These are phyloP conservation scores for Schizopora paradoxa DNA, from an alignment of 1,284 basidiomycete genomes.

Conservation along the genomic window DNA sequence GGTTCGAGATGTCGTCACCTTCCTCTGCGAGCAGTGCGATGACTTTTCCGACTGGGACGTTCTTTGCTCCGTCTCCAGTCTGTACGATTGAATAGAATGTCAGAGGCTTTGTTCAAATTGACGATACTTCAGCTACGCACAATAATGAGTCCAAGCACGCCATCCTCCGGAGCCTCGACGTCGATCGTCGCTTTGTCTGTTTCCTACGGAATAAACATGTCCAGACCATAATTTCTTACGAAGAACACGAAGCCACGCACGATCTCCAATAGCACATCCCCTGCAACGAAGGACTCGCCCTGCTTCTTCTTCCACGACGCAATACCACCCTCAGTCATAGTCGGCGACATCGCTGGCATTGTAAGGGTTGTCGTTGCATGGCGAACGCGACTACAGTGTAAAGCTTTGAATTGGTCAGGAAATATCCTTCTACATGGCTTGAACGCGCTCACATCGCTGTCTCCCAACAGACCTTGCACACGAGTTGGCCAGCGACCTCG, in stretches of 20 bases:
- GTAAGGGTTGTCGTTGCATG: constrained; percentile 64
- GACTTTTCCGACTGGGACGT: constrained; percentile 79
- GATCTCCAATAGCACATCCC: constrained; percentile 92
- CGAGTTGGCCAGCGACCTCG: neutral
- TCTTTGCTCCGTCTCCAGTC: constrained; percentile 80
- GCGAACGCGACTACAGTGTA: constrained; percentile 52
- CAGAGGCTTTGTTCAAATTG: constrained; percentile 4
- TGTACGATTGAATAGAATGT: constrained; percentile 28
- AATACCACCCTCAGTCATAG: constrained; percentile 97
- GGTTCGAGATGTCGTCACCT: constrained; percentile 88
- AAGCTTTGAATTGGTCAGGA: constrained; percentile 40
- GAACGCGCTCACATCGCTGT: constrained; percentile 7
- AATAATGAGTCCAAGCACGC: constrained; percentile 88
- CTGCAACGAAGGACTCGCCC: constrained; percentile 79
- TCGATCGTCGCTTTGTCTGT: constrained; percentile 99
- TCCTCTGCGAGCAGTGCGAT: constrained; percentile 96
- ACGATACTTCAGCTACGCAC: constrained; percentile 41
- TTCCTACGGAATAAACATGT: constrained; percentile 53
- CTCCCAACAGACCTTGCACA: neutral
- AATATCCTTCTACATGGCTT: neutral
- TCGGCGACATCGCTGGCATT: constrained; percentile 98
- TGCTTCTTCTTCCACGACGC: constrained; percentile 89
- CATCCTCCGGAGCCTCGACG: constrained; percentile 98
- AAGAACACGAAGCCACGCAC: constrained; percentile 43
- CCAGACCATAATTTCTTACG: constrained; percentile 6